A percentile compares a stretch with the other conserved stretches of the same genome.
These are phyloP conservation scores for Linnemannia exigua DNA, from an alignment of 192 early-diverging fungal genomes.

Conservation along the genomic window DNA sequence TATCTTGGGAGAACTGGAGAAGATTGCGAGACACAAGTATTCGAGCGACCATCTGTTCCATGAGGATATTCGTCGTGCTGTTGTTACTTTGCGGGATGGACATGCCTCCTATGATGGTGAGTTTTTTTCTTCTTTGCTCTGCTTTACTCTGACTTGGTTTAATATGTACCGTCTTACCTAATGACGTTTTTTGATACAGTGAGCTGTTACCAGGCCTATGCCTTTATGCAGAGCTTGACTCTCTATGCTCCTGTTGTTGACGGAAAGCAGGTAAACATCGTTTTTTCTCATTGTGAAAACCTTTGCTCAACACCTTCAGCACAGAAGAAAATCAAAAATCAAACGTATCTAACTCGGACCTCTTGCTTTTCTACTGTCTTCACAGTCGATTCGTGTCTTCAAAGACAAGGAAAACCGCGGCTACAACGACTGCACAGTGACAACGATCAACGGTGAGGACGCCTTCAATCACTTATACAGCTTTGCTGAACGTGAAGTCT, in stretches of 20 bases:
- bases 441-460: slow-evolving; percentile 22
- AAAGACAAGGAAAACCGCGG: background rate
- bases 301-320: background rate
- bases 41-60: slow-evolving; percentile 7
- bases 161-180: no score
- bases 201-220: background rate
- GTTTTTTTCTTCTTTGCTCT: no score
- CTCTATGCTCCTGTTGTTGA: slow-evolving; percentile 20
- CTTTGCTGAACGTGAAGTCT: background rate
- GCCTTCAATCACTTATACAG: background rate
- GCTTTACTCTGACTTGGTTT: no score
- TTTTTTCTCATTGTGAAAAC: background rate
- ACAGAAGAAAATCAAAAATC: no score
- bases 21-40: background rate
- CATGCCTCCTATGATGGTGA: slow-evolving; percentile 13
- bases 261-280: slow-evolving; percentile 4
- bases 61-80: background rate
- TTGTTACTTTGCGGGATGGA: background rate
- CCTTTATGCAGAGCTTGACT: background rate
- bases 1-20: background rate
- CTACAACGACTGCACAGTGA: slow-evolving; percentile 38
- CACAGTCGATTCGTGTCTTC: slow-evolving; percentile 13
- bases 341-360: no score
- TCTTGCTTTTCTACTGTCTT: background rate
- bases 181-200: background rate